phyloP scores from a whole-genome alignment of 2,329 filamentous ascomycete species.

The Polytolypa hystricis region DNA sequence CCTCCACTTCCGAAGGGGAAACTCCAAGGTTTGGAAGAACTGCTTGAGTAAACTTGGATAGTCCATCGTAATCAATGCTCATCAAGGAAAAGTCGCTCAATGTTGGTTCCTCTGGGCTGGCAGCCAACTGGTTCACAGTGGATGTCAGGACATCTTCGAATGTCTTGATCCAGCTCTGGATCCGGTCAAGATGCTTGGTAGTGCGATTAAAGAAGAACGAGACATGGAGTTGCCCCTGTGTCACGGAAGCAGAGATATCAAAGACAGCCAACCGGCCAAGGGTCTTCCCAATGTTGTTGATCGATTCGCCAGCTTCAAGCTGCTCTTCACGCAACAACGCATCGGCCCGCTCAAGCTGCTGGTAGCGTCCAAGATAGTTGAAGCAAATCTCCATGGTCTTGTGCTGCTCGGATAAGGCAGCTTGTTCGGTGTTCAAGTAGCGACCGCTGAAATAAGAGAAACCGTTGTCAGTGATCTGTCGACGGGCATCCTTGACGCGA shows the following conservation, averaged over 20 bases:
- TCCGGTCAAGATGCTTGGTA: slow-evolving; percentile 36
- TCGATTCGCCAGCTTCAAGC: slow-evolving; percentile 31
- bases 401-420: slow-evolving; percentile 23
- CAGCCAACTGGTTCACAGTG: slow-evolving; percentile 16
- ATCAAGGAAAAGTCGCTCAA: slow-evolving; percentile 36
- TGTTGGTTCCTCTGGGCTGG: slow-evolving; percentile 22
- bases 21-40: slow-evolving; percentile 28
- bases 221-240: slow-evolving; percentile 36
- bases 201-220: slow-evolving; percentile 41
- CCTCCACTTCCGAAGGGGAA: slow-evolving; percentile 19
- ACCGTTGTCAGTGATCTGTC: slow-evolving; percentile 27
- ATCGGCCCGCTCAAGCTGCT: slow-evolving; percentile 35
- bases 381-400: slow-evolving; percentile 35
- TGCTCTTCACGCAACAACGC: slow-evolving; percentile 36
- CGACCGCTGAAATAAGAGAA: slow-evolving; percentile 27
- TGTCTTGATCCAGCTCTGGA: slow-evolving; percentile 33
- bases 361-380: slow-evolving; percentile 29
- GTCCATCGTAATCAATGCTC: slow-evolving; percentile 29
- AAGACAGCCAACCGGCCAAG: slow-evolving; percentile 40
- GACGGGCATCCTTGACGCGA: slow-evolving; percentile 29
- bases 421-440: slow-evolving; percentile 21
- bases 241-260: slow-evolving; percentile 42
- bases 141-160: slow-evolving; percentile 25
- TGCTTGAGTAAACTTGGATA: slow-evolving; percentile 25
- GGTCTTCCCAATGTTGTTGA: slow-evolving; percentile 34